Evolutionary conservation across 768 basidiomycete species (phyloP).

Genomic region (Lactarius tabidus): DNA sequence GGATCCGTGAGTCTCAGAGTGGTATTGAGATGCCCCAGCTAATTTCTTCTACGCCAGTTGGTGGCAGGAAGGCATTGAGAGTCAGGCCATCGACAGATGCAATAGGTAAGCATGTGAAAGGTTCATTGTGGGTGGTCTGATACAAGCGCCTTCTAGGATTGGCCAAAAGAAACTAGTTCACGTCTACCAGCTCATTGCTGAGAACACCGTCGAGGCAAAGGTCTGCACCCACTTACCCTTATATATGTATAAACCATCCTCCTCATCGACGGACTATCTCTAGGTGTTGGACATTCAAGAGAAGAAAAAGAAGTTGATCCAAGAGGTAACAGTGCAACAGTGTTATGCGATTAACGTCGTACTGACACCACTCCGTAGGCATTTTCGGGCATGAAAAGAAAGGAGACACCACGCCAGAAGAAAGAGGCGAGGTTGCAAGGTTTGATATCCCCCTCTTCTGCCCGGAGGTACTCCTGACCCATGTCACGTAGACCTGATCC

Average conservation of each 20-base stretch:
- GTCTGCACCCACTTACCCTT: conserved; percentile 34
- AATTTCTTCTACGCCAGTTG: conserved; percentile 43
- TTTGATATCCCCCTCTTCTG: conserved; percentile 29
- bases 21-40: background rate
- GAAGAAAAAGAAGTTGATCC: conserved; percentile 72
- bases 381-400: conserved; percentile 76
- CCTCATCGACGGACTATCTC: background rate
- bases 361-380: conserved; percentile 45
- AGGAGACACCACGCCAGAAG: conserved; percentile 70
- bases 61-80: conserved; percentile 87
- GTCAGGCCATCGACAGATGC: conserved; percentile 77
- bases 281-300: conserved; percentile 86
- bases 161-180: conserved; percentile 81
- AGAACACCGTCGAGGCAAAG: conserved; percentile 84
- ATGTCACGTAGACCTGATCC: conserved; percentile 18
- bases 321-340: conserved; percentile 43
- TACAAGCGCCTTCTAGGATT: conserved; percentile 40
- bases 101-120: conserved; percentile 46
- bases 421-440: conserved; percentile 82
- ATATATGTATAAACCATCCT: background rate
- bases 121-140: background rate
- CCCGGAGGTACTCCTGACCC: background rate
- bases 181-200: conserved; percentile 87
- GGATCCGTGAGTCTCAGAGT: conserved; percentile 64
- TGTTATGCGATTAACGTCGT: background rate